Evolutionary conservation across 257 asterid genomes (phyloP).

Genomic region (Solanum chiquidenum): DNA sequence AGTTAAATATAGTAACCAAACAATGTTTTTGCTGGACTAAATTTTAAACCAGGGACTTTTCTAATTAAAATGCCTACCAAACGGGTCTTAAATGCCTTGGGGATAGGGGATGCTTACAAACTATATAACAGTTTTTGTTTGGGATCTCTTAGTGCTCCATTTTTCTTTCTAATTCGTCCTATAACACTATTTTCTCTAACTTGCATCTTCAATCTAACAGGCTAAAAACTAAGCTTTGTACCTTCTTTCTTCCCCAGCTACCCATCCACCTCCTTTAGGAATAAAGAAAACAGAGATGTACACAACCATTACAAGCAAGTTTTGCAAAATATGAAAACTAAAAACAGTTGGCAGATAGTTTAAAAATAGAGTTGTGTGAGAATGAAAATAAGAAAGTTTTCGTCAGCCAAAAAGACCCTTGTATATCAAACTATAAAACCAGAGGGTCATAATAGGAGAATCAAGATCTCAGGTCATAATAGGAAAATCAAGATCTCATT

Average conservation of each 20-base stretch:
- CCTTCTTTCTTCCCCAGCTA: not conserved
- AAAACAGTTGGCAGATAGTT: not conserved
- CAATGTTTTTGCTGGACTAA: no score
- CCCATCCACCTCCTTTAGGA: not conserved
- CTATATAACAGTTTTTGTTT: no score
- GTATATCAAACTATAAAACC: not conserved
- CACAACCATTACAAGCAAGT: not conserved
- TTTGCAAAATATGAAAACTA: not conserved
- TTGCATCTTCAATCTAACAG: not conserved
- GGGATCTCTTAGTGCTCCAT: no score
- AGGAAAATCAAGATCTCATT: not conserved
- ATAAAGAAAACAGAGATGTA: not conserved
- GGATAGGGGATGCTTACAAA: no score
- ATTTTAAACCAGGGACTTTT: no score
- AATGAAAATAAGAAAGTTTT: not conserved
- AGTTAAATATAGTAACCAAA: not conserved
- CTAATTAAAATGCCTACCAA: no score
- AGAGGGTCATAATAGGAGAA: not conserved
- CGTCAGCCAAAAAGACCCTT: not conserved
- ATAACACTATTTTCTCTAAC: not conserved
- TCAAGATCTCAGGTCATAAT: not conserved
- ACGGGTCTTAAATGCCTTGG: no score
- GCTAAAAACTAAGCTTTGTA: not conserved
- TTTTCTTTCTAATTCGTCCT: not conserved
- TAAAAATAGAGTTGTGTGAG: not conserved